phyloP scores from a whole-genome alignment of 805 yeast species.

The Metschnikowia amazonensis region DNA sequence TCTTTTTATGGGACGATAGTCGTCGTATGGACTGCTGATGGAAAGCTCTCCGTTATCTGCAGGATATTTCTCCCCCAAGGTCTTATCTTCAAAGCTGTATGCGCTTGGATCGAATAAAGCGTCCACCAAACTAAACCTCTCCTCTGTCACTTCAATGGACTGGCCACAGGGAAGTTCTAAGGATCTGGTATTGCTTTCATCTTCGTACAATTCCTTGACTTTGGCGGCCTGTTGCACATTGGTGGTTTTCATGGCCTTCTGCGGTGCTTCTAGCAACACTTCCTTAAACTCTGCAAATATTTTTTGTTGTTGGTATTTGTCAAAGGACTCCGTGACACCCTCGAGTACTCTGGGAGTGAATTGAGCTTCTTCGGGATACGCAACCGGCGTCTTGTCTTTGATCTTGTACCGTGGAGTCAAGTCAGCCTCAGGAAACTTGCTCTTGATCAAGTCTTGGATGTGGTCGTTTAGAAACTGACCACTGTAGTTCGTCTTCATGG shows the following conservation, averaged over 20 bases:
- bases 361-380: conserved; percentile 30
- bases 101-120: conserved; percentile 63
- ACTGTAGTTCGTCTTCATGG: conserved; percentile 66
- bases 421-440: conserved; percentile 27
- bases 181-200: conserved; percentile 36
- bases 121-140: conserved; percentile 65
- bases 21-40: conserved; percentile 49
- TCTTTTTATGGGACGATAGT: conserved; percentile 72
- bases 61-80: conserved; percentile 26
- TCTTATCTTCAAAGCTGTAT: conserved; percentile 31
- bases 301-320: conserved; percentile 51
- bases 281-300: conserved; percentile 75
- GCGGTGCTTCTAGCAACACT: conserved; percentile 54
- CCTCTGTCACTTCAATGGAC: conserved; percentile 53
- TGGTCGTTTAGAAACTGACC: conserved; percentile 65
- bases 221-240: conserved; percentile 21
- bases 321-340: conserved; percentile 47
- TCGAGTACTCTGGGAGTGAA: conserved; percentile 23
- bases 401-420: conserved; percentile 44
- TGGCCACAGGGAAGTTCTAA: conserved; percentile 81
- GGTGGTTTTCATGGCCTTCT: conserved; percentile 25
- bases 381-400: conserved; percentile 39
- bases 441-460: conserved; percentile 38
- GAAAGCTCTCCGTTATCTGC: conserved; percentile 49
- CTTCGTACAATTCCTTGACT: conserved; percentile 26